phyloP scores from a whole-genome alignment of 2,329 filamentous ascomycete genomes.

The Colletotrichum sp. region DNA sequence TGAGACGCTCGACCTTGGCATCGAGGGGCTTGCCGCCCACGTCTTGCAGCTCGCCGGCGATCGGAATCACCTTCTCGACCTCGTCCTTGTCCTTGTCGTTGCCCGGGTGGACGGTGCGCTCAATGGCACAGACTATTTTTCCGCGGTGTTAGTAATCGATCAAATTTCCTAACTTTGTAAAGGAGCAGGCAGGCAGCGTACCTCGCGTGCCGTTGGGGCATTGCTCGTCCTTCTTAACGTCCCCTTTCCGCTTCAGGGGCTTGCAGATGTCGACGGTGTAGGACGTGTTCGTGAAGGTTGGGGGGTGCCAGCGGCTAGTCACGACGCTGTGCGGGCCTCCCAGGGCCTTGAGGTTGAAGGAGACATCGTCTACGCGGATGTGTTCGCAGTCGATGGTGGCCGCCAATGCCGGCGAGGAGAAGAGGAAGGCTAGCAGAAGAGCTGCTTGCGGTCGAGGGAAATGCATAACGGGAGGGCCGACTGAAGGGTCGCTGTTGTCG shows the following conservation, averaged over 20 bases:
- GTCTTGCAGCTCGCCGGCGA: slow-evolving; percentile 73
- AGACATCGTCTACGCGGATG: slow-evolving; percentile 61
- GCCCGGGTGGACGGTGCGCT: slow-evolving; percentile 57
- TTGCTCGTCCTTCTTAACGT: slow-evolving; percentile 57
- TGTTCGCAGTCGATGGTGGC: slow-evolving; percentile 67
- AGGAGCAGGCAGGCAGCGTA: slow-evolving; percentile 33
- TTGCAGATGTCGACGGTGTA: slow-evolving; percentile 83
- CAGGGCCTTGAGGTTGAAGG: slow-evolving; percentile 69
- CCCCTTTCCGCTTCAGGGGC: slow-evolving; percentile 66
- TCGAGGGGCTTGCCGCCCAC: slow-evolving; percentile 66
- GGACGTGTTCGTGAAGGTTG: slow-evolving; percentile 71
- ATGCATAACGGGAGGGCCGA: slow-evolving; percentile 12
- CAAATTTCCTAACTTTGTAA: not conserved
- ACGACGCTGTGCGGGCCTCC: slow-evolving; percentile 73
- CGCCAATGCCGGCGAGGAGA: slow-evolving; percentile 39
- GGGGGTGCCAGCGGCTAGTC: slow-evolving; percentile 57
- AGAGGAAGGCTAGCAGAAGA: slow-evolving; percentile 40
- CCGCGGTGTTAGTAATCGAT: not conserved
- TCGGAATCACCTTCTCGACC: slow-evolving; percentile 67
- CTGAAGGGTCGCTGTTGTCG: not conserved
- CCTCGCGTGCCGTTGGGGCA: slow-evolving; percentile 75
- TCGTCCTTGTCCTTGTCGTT: slow-evolving; percentile 42
- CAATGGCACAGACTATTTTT: slow-evolving; percentile 74
- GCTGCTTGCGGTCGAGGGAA: slow-evolving; percentile 33
- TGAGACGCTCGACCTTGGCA: slow-evolving; percentile 69